Conservation (phyloP, 106 monocot species). For the Vanilla planifolia region DNA sequence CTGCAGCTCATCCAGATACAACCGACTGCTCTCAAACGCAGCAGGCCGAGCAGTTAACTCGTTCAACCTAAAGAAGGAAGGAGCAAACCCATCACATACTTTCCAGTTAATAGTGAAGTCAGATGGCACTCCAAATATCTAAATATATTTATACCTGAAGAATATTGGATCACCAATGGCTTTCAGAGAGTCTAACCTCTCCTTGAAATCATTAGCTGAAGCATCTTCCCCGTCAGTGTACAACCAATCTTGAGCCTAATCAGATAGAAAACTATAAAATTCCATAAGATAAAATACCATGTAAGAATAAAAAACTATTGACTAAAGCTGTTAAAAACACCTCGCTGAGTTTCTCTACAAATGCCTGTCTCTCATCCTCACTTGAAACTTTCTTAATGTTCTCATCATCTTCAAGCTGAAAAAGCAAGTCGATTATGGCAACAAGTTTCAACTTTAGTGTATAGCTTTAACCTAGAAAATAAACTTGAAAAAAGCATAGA, state of each 20-base stretch:
- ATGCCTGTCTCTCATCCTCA: constrained; percentile 53
- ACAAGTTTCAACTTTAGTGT: not conserved
- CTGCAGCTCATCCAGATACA: constrained; percentile 54
- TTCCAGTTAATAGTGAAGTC: not conserved
- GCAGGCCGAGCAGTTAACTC: constrained; percentile 73
- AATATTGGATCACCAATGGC: constrained; percentile 91
- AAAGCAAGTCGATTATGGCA: constrained; percentile 1
- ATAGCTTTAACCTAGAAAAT: not conserved
- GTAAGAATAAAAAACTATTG: too few species aligned
- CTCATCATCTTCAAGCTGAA: constrained; percentile 67
- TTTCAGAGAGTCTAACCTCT: constrained; percentile 63
- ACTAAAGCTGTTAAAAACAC: constrained; percentile 26
- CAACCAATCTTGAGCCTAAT: constrained; percentile 98
- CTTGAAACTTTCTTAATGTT: constrained; percentile 73
- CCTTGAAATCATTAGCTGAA: constrained; percentile 76
- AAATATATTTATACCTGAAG: constrained; percentile 66
- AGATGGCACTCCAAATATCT: not conserved
- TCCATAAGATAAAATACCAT: too few species aligned
- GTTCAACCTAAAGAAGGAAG: constrained; percentile 43
- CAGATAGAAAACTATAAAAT: not conserved
- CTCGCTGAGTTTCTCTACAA: constrained; percentile 76
- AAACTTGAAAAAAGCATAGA: not conserved
- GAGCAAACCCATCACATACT: not conserved
- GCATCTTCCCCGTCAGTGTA: constrained; percentile 99
- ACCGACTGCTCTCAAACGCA: constrained; percentile 67